Percentiles rank a stretch among this genome's conserved stretches.
Conservation (phyloP, 257 asterid genomes). For the Perilla frutescens region DNA sequence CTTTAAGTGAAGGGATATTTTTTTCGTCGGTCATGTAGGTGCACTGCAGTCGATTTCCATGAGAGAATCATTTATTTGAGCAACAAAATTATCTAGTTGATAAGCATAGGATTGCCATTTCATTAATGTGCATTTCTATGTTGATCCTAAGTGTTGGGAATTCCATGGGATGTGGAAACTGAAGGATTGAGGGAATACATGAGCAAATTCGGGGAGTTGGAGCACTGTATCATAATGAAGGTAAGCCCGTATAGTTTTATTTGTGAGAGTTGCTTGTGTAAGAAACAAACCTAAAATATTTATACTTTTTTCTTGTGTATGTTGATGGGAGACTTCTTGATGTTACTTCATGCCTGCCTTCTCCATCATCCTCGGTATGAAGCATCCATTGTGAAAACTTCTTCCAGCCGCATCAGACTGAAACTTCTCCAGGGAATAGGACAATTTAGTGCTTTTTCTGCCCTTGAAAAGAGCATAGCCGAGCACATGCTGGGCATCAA, state of each 20-base stretch:
- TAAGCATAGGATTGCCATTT: conserved; percentile 17
- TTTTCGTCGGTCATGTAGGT: too few relatives aligned
- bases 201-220: conserved; percentile 94
- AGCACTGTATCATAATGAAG: conserved; percentile 98
- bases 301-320: not conserved
- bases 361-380: conserved; percentile 57
- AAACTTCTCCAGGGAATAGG: conserved; percentile 67
- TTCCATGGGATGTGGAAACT: conserved; percentile 98
- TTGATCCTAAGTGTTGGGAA: conserved; percentile 81
- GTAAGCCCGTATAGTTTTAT: conserved; percentile 42
- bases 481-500: conserved; percentile 54
- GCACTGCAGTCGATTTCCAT: too few relatives aligned
- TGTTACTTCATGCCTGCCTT: conserved; percentile 8
- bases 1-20: too few relatives aligned
- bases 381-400: conserved; percentile 73
- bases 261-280: not conserved
- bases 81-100: not conserved
- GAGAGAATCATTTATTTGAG: not conserved
- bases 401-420: conserved; percentile 61
- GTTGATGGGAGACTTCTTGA: not conserved
- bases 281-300: not conserved
- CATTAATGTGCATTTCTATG: conserved; percentile 14
- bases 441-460: conserved; percentile 47
- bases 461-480: conserved; percentile 67
- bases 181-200: conserved; percentile 93